These are phyloP conservation scores for Colletotrichum plurivorum DNA, from an alignment of 2,329 filamentous ascomycete species.

Conservation along the genomic window DNA sequence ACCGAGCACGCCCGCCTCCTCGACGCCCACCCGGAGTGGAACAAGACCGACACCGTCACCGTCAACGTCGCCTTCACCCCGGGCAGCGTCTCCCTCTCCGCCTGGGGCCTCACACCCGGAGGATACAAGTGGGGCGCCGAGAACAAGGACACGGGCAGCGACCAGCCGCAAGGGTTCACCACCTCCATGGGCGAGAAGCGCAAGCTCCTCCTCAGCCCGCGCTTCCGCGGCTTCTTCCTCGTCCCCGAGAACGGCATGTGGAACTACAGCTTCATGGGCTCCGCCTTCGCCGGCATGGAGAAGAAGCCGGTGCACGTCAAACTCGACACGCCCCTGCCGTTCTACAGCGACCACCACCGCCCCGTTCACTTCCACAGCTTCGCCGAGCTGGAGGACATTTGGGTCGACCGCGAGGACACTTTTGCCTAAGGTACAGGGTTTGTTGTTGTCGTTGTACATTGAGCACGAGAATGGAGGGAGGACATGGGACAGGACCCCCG, in stretches of 20 bases:
- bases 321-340: constrained; percentile 90
- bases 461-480: too few relatives aligned
- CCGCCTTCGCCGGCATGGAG: constrained; percentile 86
- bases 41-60: constrained; percentile 90
- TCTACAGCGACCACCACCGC: constrained; percentile 93
- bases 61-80: constrained; percentile 98
- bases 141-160: constrained; percentile 92
- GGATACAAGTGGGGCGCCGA: constrained; percentile 98
- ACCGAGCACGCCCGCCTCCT: constrained; percentile 94
- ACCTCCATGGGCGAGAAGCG: constrained; percentile 95
- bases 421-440: constrained; percentile 76
- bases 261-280: constrained; percentile 99
- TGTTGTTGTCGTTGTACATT: too few relatives aligned
- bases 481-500: too few relatives aligned
- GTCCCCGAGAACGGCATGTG: constrained; percentile 91
- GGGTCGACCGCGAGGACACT: constrained; percentile 93
- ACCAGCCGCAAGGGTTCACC: constrained; percentile 94
- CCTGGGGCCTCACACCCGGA: constrained; percentile 91
- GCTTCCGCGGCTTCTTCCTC: constrained; percentile 95
- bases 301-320: constrained; percentile 94
- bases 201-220: constrained; percentile 91
- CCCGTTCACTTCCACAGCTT: constrained; percentile 98
- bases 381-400: constrained; percentile 95
- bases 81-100: constrained; percentile 93
- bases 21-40: constrained; percentile 82